A percentile compares a stretch with the other conserved stretches of the same genome.
Evolutionary conservation across 31 red algal species (phyloP).

Genomic region (Odonthalia washingtoniensis): DNA sequence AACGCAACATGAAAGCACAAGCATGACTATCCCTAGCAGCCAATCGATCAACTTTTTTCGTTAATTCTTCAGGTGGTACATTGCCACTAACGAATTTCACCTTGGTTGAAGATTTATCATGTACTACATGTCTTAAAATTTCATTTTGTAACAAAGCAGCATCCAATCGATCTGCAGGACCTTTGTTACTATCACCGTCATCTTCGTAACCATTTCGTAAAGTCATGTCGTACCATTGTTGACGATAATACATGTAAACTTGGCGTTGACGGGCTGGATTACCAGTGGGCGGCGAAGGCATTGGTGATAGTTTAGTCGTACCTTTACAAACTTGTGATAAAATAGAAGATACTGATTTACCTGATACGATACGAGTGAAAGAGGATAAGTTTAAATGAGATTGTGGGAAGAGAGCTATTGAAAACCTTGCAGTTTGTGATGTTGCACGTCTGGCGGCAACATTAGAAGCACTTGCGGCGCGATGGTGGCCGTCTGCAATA

Average conservation of each 20-base stretch:
- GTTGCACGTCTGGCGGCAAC: slow-evolving; percentile 23
- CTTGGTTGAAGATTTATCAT: slow-evolving; percentile 40
- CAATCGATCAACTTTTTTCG: slow-evolving; percentile 32
- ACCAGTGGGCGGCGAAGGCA: not conserved
- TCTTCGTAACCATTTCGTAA: not conserved
- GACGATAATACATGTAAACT: slow-evolving; percentile 42
- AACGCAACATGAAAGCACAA: slow-evolving; percentile 58
- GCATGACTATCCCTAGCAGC: not conserved
- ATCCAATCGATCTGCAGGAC: slow-evolving; percentile 44
- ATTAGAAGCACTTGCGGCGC: slow-evolving; percentile 64
- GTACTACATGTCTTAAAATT: slow-evolving; percentile 46
- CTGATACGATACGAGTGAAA: slow-evolving; percentile 59
- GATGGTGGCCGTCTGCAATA: slow-evolving; percentile 84
- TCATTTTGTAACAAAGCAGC: slow-evolving; percentile 46
- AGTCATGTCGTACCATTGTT: slow-evolving; percentile 50
- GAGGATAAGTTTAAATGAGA: slow-evolving; percentile 51
- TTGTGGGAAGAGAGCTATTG: slow-evolving; percentile 59
- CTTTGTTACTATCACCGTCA: slow-evolving; percentile 20
- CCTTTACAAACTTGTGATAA: not conserved
- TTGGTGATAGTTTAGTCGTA: slow-evolving; percentile 4
- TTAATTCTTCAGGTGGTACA: slow-evolving; percentile 10
- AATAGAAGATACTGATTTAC: not conserved
- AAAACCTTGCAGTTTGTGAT: slow-evolving; percentile 20
- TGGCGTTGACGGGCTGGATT: not conserved
- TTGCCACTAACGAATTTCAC: slow-evolving; percentile 76